Base-by-base conservation (phyloP, 2,329 filamentous ascomycete species). In the Fusarium sp. region DNA sequence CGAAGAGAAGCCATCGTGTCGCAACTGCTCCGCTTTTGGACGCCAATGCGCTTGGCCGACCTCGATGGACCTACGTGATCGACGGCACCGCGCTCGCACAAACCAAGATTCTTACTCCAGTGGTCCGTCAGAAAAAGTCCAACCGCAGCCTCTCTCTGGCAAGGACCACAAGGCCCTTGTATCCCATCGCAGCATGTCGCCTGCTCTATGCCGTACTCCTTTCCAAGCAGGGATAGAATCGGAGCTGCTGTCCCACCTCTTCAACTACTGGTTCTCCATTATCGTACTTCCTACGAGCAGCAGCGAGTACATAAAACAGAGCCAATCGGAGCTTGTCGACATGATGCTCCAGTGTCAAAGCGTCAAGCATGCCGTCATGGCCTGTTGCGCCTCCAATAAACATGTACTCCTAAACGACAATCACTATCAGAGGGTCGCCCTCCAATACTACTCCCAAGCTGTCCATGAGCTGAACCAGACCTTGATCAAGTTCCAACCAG, bases 1-100 rank as follows among this genome's bases (percentile, higher is more conserved):
- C 13, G 56, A 59, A 40, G 47, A 59, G 47, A 59, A 52, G 37
- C 56, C 46, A 36, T 59, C 39, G 37, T 59, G 56, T n/a, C 56
- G 37, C 2, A 59, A 59, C 23, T 59, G 56, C 12, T 52, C 56
- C 30, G 47, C 47, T 9, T 50, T 50, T 50, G 31, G 47, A 3
- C 47, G 47, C 8, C 47, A 43, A 31, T 54, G 51, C 12, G 31
- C 2, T 13, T 50, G 47, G 47, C 47, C 47, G 34, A 37, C 47
- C 34, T n/a, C 31, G 34, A 27, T 31, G 15, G 47, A 50, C 27
- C 47, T 50, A 15, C 37, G 47, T 13, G 47, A 50, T 37, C 31
- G 47, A 8, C 31, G 47, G 12, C 16, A 50, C 5, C 31, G 47
- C 16, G 18, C 47, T 23, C 47, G 31, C 13, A 4, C 16, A 9